These are phyloP conservation scores for Acacia concinna DNA, from an alignment of 331 rosid species.

Conservation along the genomic window DNA sequence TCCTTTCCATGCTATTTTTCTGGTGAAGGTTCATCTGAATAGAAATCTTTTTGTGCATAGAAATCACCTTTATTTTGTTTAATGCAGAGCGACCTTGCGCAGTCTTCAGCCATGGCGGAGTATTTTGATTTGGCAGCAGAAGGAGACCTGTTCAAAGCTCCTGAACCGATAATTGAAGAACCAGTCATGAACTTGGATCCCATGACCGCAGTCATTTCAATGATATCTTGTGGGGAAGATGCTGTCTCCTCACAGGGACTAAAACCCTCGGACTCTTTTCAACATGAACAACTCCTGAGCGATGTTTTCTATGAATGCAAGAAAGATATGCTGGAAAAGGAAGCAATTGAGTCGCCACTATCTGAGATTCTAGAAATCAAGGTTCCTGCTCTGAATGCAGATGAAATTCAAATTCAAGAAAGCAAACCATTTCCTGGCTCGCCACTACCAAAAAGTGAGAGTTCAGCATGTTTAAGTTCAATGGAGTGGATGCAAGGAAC, in stretches of 20 bases:
- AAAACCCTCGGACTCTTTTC: slow-evolving; percentile 70
- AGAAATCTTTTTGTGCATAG: background rate
- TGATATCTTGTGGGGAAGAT: slow-evolving; percentile 83
- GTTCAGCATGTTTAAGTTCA: slow-evolving; percentile 69
- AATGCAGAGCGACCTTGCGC: slow-evolving; percentile 55
- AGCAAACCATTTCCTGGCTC: slow-evolving; percentile 44
- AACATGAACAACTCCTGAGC: slow-evolving; percentile 70
- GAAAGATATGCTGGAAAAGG: slow-evolving; percentile 72
- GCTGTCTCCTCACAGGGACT: slow-evolving; percentile 62
- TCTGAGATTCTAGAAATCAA: slow-evolving; percentile 67
- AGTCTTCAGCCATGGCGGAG: slow-evolving; percentile 63
- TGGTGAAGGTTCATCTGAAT: slow-evolving; percentile 16
- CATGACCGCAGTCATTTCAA: slow-evolving; percentile 62
- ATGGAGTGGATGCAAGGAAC: slow-evolving; percentile 74
- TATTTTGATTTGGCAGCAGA: slow-evolving; percentile 73
- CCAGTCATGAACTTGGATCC: slow-evolving; percentile 58
- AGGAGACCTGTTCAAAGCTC: slow-evolving; percentile 92
- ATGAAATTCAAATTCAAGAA: slow-evolving; percentile 52
- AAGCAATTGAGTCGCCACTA: slow-evolving; percentile 52
- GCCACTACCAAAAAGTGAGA: slow-evolving; percentile 66
- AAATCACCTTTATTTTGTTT: slow-evolving; percentile 16
- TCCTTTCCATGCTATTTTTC: slow-evolving; percentile 28
- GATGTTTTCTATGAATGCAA: slow-evolving; percentile 80
- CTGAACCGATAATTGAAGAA: slow-evolving; percentile 74
- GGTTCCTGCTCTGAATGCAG: slow-evolving; percentile 49